phyloP scores from a whole-genome alignment of 768 basidiomycete species.

The Kwoniella heveanensis region DNA sequence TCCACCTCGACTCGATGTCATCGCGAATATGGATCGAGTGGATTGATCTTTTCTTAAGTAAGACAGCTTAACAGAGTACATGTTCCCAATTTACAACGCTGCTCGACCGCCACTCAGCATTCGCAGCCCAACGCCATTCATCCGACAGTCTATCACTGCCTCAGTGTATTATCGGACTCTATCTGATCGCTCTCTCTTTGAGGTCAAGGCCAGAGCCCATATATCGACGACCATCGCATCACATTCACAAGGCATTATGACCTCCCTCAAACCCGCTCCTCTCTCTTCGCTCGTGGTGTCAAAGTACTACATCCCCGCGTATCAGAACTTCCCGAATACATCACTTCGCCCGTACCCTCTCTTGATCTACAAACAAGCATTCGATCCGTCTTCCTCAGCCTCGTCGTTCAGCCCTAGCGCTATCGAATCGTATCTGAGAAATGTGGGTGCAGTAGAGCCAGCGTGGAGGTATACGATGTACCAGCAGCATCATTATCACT shows the following conservation, averaged over 20 bases:
- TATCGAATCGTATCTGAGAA: slow-evolving; percentile 56
- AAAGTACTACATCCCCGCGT: slow-evolving; percentile 54
- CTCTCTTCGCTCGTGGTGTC: slow-evolving; percentile 36
- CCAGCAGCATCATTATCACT: slow-evolving; percentile 58
- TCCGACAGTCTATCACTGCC: no score
- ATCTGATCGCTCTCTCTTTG: no score
- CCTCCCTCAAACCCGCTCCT: slow-evolving; percentile 21
- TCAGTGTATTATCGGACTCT: no score
- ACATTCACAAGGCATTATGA: neutral
- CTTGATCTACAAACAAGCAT: slow-evolving; percentile 55
- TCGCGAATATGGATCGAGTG: no score
- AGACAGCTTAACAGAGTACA: no score
- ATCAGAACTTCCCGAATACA: slow-evolving; percentile 57
- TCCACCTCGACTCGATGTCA: no score
- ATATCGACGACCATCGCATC: no score
- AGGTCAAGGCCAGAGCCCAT: no score
- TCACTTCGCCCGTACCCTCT: slow-evolving; percentile 56
- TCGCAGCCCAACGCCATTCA: no score
- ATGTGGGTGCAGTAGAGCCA: slow-evolving; percentile 56
- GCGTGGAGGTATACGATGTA: slow-evolving; percentile 61
- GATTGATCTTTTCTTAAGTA: no score
- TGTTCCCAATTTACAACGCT: no score
- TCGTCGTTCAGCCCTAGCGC: neutral
- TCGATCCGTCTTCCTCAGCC: slow-evolving; percentile 16
- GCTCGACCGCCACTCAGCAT: no score